Percentiles rank a stretch among this genome's conserved stretches.
Evolutionary conservation across 2,329 filamentous ascomycete genomes (phyloP).

Genomic region (Sporothrix protearum): DNA sequence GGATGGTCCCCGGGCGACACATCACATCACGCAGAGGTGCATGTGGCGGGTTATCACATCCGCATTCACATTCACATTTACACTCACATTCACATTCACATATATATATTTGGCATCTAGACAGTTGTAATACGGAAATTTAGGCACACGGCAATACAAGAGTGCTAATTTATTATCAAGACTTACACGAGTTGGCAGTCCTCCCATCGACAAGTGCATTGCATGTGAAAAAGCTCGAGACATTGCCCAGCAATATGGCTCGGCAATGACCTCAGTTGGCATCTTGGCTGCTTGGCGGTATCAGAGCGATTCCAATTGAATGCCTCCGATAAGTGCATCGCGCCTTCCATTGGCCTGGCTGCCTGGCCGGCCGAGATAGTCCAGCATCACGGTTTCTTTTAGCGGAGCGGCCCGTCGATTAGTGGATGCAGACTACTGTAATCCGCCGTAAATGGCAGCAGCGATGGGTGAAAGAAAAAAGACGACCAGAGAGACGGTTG

Average conservation of each 20-base stretch:
- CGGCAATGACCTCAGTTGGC: not conserved
- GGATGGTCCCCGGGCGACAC: not conserved
- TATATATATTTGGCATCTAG: not conserved
- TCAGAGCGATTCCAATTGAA: not conserved
- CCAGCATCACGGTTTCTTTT: not conserved
- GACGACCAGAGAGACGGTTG: too few relatives aligned
- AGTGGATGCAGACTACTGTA: conserved; percentile 14
- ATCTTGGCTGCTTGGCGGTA: not conserved
- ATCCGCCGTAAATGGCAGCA: not conserved
- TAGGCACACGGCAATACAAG: not conserved
- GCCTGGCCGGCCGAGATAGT: not conserved
- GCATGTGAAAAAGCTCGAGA: too few relatives aligned
- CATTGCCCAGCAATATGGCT: not conserved
- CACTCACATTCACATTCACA: not conserved
- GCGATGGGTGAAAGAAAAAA: too few relatives aligned
- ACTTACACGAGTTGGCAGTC: not conserved
- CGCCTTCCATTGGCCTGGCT: not conserved
- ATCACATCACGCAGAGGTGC: not conserved
- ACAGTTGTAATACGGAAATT: not conserved
- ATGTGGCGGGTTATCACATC: not conserved
- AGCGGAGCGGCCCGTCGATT: conserved; percentile 19
- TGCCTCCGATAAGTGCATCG: not conserved
- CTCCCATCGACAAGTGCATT: not conserved
- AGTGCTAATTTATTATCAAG: not conserved
- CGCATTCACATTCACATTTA: not conserved